Evolutionary conservation across 352 stramenopile species (phyloP).

Genomic region (Globisporangium orthogonon): DNA sequence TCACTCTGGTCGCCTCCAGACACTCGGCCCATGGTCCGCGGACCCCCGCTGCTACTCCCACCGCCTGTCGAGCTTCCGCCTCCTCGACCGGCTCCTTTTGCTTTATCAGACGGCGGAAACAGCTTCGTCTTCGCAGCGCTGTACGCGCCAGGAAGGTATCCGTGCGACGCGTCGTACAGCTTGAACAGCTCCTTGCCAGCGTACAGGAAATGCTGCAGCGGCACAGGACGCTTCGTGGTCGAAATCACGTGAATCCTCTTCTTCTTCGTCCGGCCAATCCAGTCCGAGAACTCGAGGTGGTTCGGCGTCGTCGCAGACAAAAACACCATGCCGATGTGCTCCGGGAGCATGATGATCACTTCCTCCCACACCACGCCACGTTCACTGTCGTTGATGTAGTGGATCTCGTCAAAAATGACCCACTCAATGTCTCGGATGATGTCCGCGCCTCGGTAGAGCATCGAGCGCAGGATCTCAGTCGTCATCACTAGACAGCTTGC

Average conservation of each 20-base stretch:
- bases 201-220: conserved; percentile 95
- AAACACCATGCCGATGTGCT: conserved; percentile 97
- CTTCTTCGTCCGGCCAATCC: conserved; percentile 97
- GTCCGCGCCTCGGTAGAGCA: conserved; percentile 94
- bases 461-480: conserved; percentile 95
- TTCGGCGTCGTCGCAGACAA: conserved; percentile 98
- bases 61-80: conserved; percentile 18
- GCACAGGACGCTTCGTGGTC: conserved; percentile 95
- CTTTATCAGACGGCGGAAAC: conserved; percentile 47
- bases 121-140: conserved; percentile 61
- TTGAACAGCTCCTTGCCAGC: conserved; percentile 93
- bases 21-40: conserved; percentile 45
- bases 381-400: conserved; percentile 98
- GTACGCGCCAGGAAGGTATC: conserved; percentile 54
- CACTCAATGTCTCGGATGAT: conserved; percentile 97
- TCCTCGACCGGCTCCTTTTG: conserved; percentile 24
- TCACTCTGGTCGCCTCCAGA: conserved; percentile 71
- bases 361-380: conserved; percentile 97
- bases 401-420: conserved; percentile 96
- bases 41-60: conserved; percentile 22
- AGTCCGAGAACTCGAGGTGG: conserved; percentile 98
- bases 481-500: conserved; percentile 98
- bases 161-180: conserved; percentile 44
- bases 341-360: conserved; percentile 97
- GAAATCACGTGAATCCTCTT: conserved; percentile 96